These are phyloP conservation scores for Cryptomeria japonica DNA, from an alignment of 75 land plant genomes.

Conservation along the genomic window DNA sequence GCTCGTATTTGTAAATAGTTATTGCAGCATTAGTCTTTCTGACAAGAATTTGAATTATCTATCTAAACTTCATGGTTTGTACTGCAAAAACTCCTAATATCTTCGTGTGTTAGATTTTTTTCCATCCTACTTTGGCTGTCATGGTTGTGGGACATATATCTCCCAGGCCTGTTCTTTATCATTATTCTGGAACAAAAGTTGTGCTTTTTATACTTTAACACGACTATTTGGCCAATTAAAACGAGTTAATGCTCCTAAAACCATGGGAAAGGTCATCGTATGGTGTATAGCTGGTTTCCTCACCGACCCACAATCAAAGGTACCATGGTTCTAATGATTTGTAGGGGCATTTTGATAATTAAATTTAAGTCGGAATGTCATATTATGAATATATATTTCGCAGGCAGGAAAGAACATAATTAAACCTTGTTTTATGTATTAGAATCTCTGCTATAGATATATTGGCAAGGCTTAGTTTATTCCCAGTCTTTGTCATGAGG, in stretches of 20 bases:
- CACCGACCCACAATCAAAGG: background rate
- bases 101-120: background rate
- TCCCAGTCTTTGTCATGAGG: background rate
- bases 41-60: background rate
- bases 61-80: background rate
- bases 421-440: background rate
- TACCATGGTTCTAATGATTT: background rate
- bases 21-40: background rate
- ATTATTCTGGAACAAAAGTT: background rate
- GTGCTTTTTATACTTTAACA: background rate
- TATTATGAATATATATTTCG: background rate
- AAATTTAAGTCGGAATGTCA: background rate
- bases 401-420: background rate
- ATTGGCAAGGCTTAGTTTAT: background rate
- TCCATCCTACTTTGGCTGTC: background rate
- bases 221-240: background rate
- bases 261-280: background rate
- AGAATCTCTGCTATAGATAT: background rate
- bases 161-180: background rate
- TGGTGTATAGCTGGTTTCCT: background rate
- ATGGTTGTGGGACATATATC: background rate
- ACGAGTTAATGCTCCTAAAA: background rate
- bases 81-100: background rate
- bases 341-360: background rate
- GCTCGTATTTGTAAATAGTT: background rate